Conservation (phyloP, 148 eudicot species). For the Vaccinium macrocarpon region DNA sequence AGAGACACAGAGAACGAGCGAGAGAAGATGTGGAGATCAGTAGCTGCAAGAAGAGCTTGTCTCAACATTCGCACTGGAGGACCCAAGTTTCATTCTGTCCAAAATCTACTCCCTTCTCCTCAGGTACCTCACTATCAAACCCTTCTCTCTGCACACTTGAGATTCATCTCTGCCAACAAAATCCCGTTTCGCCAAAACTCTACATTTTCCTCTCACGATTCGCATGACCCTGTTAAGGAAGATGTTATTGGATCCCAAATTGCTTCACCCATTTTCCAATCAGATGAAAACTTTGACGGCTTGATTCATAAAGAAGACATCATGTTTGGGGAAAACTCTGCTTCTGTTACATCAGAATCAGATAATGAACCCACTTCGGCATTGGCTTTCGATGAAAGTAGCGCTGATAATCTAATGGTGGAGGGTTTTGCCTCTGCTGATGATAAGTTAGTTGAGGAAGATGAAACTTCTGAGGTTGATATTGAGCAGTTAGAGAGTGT, state of each 20-base stretch:
- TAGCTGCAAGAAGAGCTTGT: conserved; percentile 21
- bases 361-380: background rate
- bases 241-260: background rate
- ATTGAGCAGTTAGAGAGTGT: conserved; percentile 45
- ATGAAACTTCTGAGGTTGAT: conserved; percentile 30
- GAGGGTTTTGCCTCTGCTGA: conserved; percentile 14
- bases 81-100: conserved; percentile 16
- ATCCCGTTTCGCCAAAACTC: conserved; percentile 24
- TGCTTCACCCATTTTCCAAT: background rate
- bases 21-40: conserved; percentile 46
- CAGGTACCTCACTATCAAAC: conserved; percentile 32
- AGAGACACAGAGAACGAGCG: background rate
- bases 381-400: conserved; percentile 17
- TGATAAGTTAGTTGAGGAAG: conserved; percentile 14
- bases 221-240: conserved; percentile 18
- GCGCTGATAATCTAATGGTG: conserved; percentile 7
- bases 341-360: conserved; percentile 16
- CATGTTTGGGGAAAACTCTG: conserved; percentile 16
- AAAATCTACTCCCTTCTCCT: conserved; percentile 12
- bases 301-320: background rate
- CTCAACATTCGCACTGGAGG: conserved; percentile 21
- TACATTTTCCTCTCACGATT: conserved; percentile 39
- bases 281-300: background rate
- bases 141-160: conserved; percentile 2
- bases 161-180: conserved; percentile 9